Evolutionary conservation across 75 land plant species (phyloP).

Genomic region (Adiantum capillusveneris): DNA sequence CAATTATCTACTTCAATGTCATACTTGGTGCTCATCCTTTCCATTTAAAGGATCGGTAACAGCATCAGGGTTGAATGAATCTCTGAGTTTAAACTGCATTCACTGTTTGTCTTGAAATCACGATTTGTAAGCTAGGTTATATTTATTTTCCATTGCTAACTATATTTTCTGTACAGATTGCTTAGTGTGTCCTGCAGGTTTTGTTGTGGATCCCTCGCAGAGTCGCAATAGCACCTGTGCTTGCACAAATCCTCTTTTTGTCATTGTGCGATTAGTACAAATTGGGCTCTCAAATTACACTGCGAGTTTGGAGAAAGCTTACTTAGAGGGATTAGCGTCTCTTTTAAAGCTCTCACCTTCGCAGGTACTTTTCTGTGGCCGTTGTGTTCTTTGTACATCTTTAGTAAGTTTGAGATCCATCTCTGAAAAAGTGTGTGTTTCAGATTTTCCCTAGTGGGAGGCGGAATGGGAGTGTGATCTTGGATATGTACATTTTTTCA

Average conservation of each 20-base stretch:
- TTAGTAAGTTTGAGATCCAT: too few species aligned
- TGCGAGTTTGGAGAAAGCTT: slow-evolving; percentile 7
- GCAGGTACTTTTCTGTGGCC: slow-evolving; percentile 5
- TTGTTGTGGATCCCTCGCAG: slow-evolving; percentile 9
- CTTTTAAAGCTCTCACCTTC: slow-evolving; percentile 6
- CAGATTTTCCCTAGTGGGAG: slow-evolving; percentile 13
- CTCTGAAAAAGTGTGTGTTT: too few species aligned
- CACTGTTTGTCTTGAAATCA: too few species aligned
- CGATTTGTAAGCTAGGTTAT: too few species aligned
- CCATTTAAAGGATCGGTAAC: too few species aligned
- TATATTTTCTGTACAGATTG: slow-evolving; percentile 5
- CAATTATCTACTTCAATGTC: too few species aligned
- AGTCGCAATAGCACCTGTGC: neutral
- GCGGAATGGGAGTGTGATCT: slow-evolving; percentile 9
- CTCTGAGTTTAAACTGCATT: too few species aligned
- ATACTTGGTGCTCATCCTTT: too few species aligned
- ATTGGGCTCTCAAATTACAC: slow-evolving; percentile 7
- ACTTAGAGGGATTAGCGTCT: neutral
- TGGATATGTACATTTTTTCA: slow-evolving; percentile 13
- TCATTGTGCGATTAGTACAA: slow-evolving; percentile 4
- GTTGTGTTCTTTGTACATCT: too few species aligned
- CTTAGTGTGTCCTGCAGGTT: slow-evolving; percentile 9
- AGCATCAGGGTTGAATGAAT: too few species aligned
- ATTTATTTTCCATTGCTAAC: too few species aligned
- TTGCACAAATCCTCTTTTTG: slow-evolving; percentile 10